Evolutionary conservation across 768 basidiomycete species (phyloP).

Genomic region (Termitomyces sp.): DNA sequence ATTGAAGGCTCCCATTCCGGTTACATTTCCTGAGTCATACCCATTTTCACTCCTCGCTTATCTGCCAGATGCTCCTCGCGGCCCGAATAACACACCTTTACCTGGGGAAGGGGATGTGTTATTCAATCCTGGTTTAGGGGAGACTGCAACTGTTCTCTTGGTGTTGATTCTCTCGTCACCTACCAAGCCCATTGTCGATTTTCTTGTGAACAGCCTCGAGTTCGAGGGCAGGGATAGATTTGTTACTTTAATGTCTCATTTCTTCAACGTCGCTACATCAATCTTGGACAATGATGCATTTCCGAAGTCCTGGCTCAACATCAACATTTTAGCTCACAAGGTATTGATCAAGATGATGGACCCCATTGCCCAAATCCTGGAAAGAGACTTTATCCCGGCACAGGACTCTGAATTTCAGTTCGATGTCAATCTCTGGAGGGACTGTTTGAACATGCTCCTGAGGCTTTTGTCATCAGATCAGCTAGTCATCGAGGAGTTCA

Average conservation of each 20-base stretch:
- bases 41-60: slow-evolving; percentile 80
- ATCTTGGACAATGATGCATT: slow-evolving; percentile 86
- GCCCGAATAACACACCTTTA: slow-evolving; percentile 31
- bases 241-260: slow-evolving; percentile 58
- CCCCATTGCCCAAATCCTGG: slow-evolving; percentile 70
- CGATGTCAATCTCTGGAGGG: slow-evolving; percentile 74
- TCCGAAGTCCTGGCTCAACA: slow-evolving; percentile 87
- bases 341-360: slow-evolving; percentile 87
- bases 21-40: slow-evolving; percentile 91
- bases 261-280: slow-evolving; percentile 77
- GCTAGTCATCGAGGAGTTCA: slow-evolving; percentile 91
- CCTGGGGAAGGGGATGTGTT: slow-evolving; percentile 40
- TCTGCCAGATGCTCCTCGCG: slow-evolving; percentile 49
- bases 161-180: slow-evolving; percentile 79
- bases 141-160: slow-evolving; percentile 80
- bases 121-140: slow-evolving; percentile 77
- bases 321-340: slow-evolving; percentile 83
- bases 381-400: slow-evolving; percentile 73
- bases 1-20: slow-evolving; percentile 53
- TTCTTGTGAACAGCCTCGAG: slow-evolving; percentile 75
- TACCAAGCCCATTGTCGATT: slow-evolving; percentile 67
- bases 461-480: slow-evolving; percentile 86
- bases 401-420: slow-evolving; percentile 61
- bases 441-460: slow-evolving; percentile 76
- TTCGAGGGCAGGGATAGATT: slow-evolving; percentile 87